phyloP scores from a whole-genome alignment of 2,329 filamentous ascomycete genomes.

The Boeremia exigua region DNA sequence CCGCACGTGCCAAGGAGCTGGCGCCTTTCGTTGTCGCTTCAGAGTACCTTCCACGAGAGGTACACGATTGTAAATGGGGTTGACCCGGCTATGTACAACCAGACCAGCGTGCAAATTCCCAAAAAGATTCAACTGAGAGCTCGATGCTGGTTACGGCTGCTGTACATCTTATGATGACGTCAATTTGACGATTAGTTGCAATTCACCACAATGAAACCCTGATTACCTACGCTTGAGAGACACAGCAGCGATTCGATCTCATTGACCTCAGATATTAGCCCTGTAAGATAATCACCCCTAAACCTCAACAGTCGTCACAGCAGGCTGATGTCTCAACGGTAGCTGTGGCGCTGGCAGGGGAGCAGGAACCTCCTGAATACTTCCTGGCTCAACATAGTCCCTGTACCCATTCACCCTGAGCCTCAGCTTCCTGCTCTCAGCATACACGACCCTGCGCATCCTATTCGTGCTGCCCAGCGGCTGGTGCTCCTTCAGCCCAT shows the following conservation, averaged over 20 bases:
- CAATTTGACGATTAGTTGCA: no score
- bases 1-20: neutral
- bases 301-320: slow-evolving; percentile 24
- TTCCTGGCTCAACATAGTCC: slow-evolving; percentile 48
- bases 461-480: slow-evolving; percentile 50
- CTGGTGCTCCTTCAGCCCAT: slow-evolving; percentile 48
- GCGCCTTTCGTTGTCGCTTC: neutral
- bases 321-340: slow-evolving; percentile 24
- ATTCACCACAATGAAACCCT: no score
- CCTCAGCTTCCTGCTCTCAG: slow-evolving; percentile 49
- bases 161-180: no score
- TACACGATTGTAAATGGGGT: no score
- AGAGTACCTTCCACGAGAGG: no score
- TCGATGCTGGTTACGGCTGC: no score
- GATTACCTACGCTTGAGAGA: no score
- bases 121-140: no score
- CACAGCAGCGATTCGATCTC: no score
- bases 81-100: no score
- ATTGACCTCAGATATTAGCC: no score
- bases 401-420: slow-evolving; percentile 49
- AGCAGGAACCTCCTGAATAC: slow-evolving; percentile 47
- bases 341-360: slow-evolving; percentile 25
- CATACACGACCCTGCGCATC: slow-evolving; percentile 51
- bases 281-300: neutral
- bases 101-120: no score